Evolutionary conservation across 768 basidiomycete species (phyloP), one percentile per base, ranked within the genome.

Genomic region (Kwoniella mangroviensis): DNA sequence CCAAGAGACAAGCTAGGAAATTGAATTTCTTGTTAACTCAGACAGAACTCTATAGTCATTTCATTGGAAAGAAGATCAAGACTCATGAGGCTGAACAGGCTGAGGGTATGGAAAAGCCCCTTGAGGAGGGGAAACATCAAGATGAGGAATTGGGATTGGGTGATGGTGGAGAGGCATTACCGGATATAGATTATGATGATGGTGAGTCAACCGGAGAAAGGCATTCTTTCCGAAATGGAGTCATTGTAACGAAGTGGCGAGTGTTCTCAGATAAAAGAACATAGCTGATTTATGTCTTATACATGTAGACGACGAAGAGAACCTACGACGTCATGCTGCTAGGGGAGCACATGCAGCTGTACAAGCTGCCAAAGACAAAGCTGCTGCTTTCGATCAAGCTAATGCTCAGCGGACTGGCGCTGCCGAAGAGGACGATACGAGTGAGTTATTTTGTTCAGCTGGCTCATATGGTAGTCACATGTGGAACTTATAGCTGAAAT

Each of bases 1-100:
- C 92, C 13, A 91, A 94, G 49, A 87, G 97, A 62, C 93, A 96
- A 82, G 93, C 94, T 13, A 88, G 96, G 74, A 98, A 98, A 83
- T 88, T 99, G 26, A 97, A 99, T 85, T 99, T 98, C 85, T 86
- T 99, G 84, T 94, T 99, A 83, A 98, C 93, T 69, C 96, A 98
- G 84, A 98, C 97, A 3, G 97, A 99, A 82, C 88, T 98, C 9
- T 99, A 98, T 84, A 94, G 93, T 74, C 97, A 99, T 85, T 98
- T 99, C 87, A 94, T 99, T 68, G 96, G 96, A 41, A 97, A 90
- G 84, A 98, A 98, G 85, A 87, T 86, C 70, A 84, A 84, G 74
- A 84, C 84, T 74, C 73, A 68, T 56, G 84, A 84, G 63, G 84
- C 84, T 5, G 84, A 85, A 62, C 78, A 81, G 21, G 67, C 67